Evolutionary conservation across 441 rosid genomes (phyloP).

Genomic region (Brassica balearica): DNA sequence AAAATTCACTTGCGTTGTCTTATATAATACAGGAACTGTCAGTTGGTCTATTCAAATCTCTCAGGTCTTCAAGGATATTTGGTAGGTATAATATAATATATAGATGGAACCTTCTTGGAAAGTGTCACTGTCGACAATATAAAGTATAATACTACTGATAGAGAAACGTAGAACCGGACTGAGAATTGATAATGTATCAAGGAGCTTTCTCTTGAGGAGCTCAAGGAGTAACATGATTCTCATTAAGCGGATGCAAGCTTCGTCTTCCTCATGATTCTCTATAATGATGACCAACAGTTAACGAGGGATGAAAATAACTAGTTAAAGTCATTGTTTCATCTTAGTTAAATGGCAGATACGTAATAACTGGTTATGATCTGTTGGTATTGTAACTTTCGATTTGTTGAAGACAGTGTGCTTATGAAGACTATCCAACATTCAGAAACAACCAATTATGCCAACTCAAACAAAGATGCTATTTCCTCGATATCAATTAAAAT

Average conservation of each 20-base stretch:
- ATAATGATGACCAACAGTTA: too few relatives aligned
- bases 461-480: constrained; percentile 22
- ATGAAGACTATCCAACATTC: neutral
- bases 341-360: neutral
- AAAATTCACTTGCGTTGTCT: constrained; percentile 19
- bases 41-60: neutral
- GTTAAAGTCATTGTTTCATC: neutral
- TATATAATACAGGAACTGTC: neutral
- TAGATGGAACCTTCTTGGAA: neutral
- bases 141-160: neutral
- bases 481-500: constrained; percentile 28
- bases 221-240: too few relatives aligned
- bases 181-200: neutral
- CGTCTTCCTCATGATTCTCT: too few relatives aligned
- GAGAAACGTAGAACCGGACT: neutral
- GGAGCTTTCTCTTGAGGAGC: too few relatives aligned
- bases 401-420: neutral
- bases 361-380: neutral
- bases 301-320: too few relatives aligned
- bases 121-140: neutral
- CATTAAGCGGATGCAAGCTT: too few relatives aligned
- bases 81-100: neutral
- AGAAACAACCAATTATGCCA: neutral
- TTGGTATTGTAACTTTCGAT: constrained; percentile 5
- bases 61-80: neutral